Evolutionary conservation across 2,329 filamentous ascomycete species (phyloP), one percentile per base, ranked within the genome.

Genomic region (Tetracladium maxilliforme): DNA sequence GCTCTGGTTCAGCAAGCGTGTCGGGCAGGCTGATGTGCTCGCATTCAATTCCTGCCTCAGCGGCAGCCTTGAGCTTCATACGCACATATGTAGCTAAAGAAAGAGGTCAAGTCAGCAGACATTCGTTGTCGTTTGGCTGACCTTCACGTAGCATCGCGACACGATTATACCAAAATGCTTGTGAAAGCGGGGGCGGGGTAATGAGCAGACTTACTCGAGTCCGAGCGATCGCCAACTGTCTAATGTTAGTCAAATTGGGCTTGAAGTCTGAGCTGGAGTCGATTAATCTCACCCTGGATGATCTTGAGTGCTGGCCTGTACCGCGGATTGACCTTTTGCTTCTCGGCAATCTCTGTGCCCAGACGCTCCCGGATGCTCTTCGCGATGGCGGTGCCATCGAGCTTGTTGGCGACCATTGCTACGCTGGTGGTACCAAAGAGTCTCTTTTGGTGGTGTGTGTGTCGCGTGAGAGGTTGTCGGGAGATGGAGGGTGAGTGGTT

Each of bases 61-160:
- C 64, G 30, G 90, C 90, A 37, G 90, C 90, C 67, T 94, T 98
- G 45, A 94, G 61, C 63, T 98, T 98, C 90, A 98, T 98, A 57
- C 86, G 86, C 55, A 98, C 87, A 79, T 98, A 98, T 26, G 87
- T 95, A 45, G 76, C 80, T 87, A 34, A 29, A 30, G 30, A 34
- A 40, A 49, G 40, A 51, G 44, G 49, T 43, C 45, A 39, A 30
- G 31, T 37, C 27, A 35, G 32, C 24, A 30, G 15, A 27, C n/a
- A n/a, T n/a, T n/a, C n/a, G n/a, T 40, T 31, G 30, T 33, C 48
- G 28, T 21, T 22, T 17, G 22, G 11, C 21, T 7, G 11, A 25
- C 19, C 16, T 22, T n/a, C 16, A n/a, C 15, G n/a, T n/a, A 14
- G 30, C 13, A 17, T 22, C 16, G 16, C 19, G 16, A 16, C 12